Base-by-base conservation (phyloP, 1,139 yeast species). In the Kluyveromyces sp. region DNA sequence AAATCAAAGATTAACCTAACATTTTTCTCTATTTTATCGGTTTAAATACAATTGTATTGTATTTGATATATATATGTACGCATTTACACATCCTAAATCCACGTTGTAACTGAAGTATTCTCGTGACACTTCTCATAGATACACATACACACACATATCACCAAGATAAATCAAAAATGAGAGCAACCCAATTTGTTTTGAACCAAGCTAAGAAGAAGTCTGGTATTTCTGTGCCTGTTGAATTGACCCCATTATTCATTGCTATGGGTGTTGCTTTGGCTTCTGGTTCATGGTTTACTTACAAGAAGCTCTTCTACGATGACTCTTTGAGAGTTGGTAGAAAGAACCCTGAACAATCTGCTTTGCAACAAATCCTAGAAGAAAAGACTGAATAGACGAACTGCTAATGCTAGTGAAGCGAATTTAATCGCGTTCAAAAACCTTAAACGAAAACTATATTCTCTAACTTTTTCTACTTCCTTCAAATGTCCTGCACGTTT, bases 261-360 rank as follows among this genome's bases (percentile, higher is more conserved):
- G 79, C 79, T 37, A 71, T 75, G 68, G 85, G 81, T 59, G 81
- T 81, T 50, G 92, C 92, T 42, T 61, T 79, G 59, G 64, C 67
- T 51, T 83, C 92, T 32, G 89, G 83, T 52, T 56, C 69, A 54
- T 83, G 68, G 72, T 84, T 84, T 76, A 72, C 87, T 45, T 78
- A 79, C 72, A 83, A 82, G 74, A 87, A 84, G 67, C 71, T 84
- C 57, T 74, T 79, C 49, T 71, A 77, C 61, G 92, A 83, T 67
- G 70, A 67, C 51, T 74, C 83, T 56, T 75, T 84, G 66, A 81
- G 88, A 73, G 73, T 84, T 58, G 77, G 83, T 73, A 78, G 80
- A 69, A 57, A 58, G 41, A 79, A 78, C 69, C 81, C 94, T 55
- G 81, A 59, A 47, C 66, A 65, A 53, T 64, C 71, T 36, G 71